Percentiles rank a stretch among this genome's conserved stretches.
phyloP scores from a whole-genome alignment of 2,329 filamentous ascomycete genomes.

The Pestalotiopsis sp. region DNA sequence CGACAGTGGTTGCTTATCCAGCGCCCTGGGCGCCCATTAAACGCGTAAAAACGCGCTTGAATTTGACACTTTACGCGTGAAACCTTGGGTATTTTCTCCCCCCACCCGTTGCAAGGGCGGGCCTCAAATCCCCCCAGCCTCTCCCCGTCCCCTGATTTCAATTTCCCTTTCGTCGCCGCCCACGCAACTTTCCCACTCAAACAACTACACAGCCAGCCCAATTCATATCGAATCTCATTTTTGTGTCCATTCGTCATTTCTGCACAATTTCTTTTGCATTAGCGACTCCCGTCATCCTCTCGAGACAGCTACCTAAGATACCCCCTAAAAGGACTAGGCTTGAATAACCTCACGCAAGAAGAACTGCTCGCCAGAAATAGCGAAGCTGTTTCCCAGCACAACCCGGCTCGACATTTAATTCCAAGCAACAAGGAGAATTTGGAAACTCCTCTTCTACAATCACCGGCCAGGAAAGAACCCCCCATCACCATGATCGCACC shows the following conservation, averaged over 20 bases:
- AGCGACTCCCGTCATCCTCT: not conserved
- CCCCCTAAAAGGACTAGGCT: not conserved
- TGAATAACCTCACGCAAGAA: not conserved
- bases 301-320: not conserved
- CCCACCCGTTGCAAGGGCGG: not conserved
- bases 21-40: not conserved
- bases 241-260: not conserved
- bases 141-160: not conserved
- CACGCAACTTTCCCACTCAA: not conserved
- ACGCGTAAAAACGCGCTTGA: conserved; percentile 12
- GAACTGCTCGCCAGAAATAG: not conserved
- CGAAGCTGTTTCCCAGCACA: not conserved
- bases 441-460: not conserved
- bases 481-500: conserved; percentile 47
- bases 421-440: not conserved
- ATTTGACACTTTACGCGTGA: not conserved
- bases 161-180: not conserved
- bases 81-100: not conserved
- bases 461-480: too few relatives aligned
- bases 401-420: not conserved
- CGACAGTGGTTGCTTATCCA: not conserved
- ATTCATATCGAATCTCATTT: not conserved
- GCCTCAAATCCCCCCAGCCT: not conserved
- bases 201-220: not conserved
- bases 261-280: conserved; percentile 6